Conservation (phyloP, 2,329 filamentous ascomycete genomes). For the Verticillium alfalfae region DNA sequence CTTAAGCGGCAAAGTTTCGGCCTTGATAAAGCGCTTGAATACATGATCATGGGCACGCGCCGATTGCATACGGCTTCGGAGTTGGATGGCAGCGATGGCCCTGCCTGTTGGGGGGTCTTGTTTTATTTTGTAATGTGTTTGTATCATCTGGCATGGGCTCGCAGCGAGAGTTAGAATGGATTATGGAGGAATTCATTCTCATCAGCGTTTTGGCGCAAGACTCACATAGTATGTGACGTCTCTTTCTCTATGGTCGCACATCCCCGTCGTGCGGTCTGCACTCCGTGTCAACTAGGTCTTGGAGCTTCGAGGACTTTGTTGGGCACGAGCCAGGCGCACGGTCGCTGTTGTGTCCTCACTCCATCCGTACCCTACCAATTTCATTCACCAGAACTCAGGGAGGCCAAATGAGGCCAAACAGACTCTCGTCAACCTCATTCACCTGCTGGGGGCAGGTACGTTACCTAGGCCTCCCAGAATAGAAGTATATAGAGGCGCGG, state of each 20-base stretch:
- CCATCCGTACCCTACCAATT: not conserved
- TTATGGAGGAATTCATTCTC: not conserved
- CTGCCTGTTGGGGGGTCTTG: constrained; percentile 2
- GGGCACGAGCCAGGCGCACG: not conserved
- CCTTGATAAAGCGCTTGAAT: not conserved
- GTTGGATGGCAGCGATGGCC: constrained; percentile 2
- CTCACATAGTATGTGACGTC: not conserved
- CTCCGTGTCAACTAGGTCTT: not conserved
- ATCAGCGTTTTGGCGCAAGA: not conserved
- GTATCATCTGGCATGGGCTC: not conserved
- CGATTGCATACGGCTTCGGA: constrained; percentile 6
- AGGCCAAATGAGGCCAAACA: not conserved
- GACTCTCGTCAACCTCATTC: not conserved
- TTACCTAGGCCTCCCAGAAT: no score
- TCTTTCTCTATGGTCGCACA: no score
- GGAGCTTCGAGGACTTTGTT: not conserved
- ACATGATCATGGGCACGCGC: not conserved
- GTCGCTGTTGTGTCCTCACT: not conserved
- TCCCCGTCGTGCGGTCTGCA: not conserved
- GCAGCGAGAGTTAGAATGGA: not conserved
- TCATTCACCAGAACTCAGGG: not conserved
- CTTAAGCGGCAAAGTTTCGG: not conserved
- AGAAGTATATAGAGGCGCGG: no score
- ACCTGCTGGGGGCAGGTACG: no score
- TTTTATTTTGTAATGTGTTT: not conserved